phyloP scores from a whole-genome alignment of 1,139 yeast species.

The Geotrichum restrictum region DNA sequence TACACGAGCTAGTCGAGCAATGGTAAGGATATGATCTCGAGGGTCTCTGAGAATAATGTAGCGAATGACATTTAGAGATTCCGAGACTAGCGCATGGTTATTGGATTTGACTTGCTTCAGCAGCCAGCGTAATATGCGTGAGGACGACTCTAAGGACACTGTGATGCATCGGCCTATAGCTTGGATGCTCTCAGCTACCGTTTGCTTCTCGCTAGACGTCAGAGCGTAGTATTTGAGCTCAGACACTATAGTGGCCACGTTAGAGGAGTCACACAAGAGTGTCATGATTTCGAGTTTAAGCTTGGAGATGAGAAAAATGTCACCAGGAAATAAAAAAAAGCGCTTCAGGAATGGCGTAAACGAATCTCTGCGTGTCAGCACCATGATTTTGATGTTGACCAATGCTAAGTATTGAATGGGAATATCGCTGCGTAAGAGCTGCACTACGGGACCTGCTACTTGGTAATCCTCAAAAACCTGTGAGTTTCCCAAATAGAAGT shows the following conservation, averaged over 20 bases:
- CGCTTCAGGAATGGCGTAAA: conserved; percentile 49
- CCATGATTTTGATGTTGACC: conserved; percentile 36
- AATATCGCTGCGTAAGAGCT: conserved; percentile 40
- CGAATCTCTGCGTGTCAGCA: conserved; percentile 42
- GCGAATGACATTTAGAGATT: conserved; percentile 65
- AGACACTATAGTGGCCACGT: conserved; percentile 51
- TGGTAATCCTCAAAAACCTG: conserved; percentile 46
- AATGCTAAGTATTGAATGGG: conserved; percentile 38
- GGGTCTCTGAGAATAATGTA: conserved; percentile 66
- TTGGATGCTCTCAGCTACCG: conserved; percentile 55
- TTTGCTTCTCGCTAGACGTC: conserved; percentile 38
- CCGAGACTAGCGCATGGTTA: conserved; percentile 46
- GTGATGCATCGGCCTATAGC: conserved; percentile 54
- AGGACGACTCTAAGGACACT: conserved; percentile 32
- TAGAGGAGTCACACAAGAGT: conserved; percentile 51
- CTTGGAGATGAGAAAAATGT: conserved; percentile 46
- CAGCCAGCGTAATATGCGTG: conserved; percentile 44
- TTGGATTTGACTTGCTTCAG: conserved; percentile 41
- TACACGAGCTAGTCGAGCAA: conserved; percentile 42
- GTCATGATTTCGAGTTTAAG: conserved; percentile 66
- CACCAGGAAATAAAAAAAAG: conserved; percentile 61
- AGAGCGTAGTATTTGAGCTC: conserved; percentile 67
- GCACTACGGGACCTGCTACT: conserved; percentile 50
- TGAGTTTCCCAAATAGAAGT: conserved; percentile 54
- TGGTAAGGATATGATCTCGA: conserved; percentile 41